Evolutionary conservation across 1,284 basidiomycete genomes (phyloP), one percentile per base, ranked within the genome.

Genomic region (Moesziomyces sp.): DNA sequence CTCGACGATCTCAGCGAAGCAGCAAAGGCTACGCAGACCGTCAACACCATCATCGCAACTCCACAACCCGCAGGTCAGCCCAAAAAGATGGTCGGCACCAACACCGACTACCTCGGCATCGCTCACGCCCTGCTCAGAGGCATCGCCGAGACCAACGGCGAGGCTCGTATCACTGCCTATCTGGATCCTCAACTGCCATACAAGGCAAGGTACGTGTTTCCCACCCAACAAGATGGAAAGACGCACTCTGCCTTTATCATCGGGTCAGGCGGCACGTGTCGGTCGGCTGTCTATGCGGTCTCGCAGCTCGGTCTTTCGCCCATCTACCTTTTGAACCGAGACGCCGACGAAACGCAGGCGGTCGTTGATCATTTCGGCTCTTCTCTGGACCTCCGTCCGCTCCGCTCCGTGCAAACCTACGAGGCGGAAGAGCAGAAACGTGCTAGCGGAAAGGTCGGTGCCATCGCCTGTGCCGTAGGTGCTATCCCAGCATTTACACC

Each of bases 401-500:
- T 77, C 33, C 64, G 68, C 14, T 59, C 58, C 14, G 46, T 68
- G 5, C 60, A 68, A 28, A 63, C 59, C 26, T 77, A 52, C 54
- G 54, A 71, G 3, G 43, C 23, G 0, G 69, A 77, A 53, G 52
- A 58, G 9, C 47, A 19, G 11, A 49, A 58, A 21, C 56, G 75
- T 18, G 42, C 60, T 3, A 30, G 46, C 5, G 75, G 75, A 10
- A 69, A 76, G 46, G 40, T 74, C 13, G 75, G 75, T 1, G 55
- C 56, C 44, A 23, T 77, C n/a, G 76, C 55, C 7, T 60, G 58
- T 45, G 70, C 60, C 0, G 82, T 84, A 0, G 83, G 83, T 11
- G 83, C 82, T 5, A 84, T 84, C 13, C 83, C 83, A 5, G 77
- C 74, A 16, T 72, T 84, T 24, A 70, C 65, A 33, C 82, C 83